Conservation (phyloP, 2,329 filamentous ascomycete species). For the Chaetomiaceae sp. region DNA sequence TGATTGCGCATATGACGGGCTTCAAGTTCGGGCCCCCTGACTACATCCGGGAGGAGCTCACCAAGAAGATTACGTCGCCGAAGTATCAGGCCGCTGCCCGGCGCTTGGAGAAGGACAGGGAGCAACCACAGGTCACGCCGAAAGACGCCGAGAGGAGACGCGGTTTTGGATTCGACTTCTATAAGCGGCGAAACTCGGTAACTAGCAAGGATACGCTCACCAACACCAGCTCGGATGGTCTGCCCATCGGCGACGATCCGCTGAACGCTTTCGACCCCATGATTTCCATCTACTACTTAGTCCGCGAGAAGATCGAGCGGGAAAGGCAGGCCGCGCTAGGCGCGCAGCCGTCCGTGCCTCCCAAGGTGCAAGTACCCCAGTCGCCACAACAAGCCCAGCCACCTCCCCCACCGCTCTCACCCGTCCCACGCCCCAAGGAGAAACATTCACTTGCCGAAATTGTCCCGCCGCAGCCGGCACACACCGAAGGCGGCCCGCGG, state of each 20-base stretch:
- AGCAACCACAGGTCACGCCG: constrained; percentile 43
- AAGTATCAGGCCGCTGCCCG: constrained; percentile 87
- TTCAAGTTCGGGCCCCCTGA: constrained; percentile 94
- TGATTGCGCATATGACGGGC: constrained; percentile 91
- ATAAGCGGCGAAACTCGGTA: constrained; percentile 85
- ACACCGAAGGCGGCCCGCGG: constrained; percentile 70
- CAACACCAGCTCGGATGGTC: constrained; percentile 76
- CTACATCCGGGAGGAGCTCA: constrained; percentile 73
- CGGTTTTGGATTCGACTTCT: constrained; percentile 89
- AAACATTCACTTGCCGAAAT: constrained; percentile 62
- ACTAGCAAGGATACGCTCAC: constrained; percentile 82
- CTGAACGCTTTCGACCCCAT: constrained; percentile 90
- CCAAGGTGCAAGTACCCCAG: constrained; percentile 20
- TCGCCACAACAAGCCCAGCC: constrained; percentile 21
- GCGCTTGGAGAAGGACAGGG: constrained; percentile 61
- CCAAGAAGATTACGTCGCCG: constrained; percentile 81
- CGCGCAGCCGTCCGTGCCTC: constrained; percentile 17
- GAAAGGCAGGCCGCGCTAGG: constrained; percentile 49
- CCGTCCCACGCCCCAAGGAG: constrained; percentile 30
- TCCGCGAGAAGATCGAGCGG: constrained; percentile 87
- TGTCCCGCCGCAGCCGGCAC: constrained; percentile 72
- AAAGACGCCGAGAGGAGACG: constrained; percentile 74
- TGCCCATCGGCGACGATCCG: constrained; percentile 77
- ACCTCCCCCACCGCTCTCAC: constrained; percentile 19
- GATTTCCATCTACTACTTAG: constrained; percentile 90